A percentile compares a stretch with the other conserved stretches of the same genome.
These are phyloP conservation scores for Penicillium sp. DNA, from an alignment of 2,329 filamentous ascomycete species.

Conservation along the genomic window DNA sequence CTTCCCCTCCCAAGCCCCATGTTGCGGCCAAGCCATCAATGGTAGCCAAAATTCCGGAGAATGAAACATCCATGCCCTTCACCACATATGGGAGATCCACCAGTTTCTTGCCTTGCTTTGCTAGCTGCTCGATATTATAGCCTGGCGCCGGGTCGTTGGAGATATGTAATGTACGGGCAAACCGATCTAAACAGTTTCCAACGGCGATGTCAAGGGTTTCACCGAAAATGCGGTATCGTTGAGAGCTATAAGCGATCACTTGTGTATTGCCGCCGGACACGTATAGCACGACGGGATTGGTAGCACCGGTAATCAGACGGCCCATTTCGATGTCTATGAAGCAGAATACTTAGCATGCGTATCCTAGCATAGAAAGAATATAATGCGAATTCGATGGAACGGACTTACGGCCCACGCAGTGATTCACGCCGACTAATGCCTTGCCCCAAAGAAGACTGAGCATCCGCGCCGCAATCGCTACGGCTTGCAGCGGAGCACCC, in stretches of 20 bases:
- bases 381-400: neutral
- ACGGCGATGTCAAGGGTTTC: slow-evolving; percentile 97
- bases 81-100: slow-evolving; percentile 93
- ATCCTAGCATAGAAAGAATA: neutral
- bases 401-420: slow-evolving; percentile 82
- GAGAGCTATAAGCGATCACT: slow-evolving; percentile 94
- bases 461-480: slow-evolving; percentile 83
- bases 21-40: slow-evolving; percentile 76
- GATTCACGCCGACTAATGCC: slow-evolving; percentile 92
- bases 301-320: slow-evolving; percentile 83
- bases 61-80: slow-evolving; percentile 98
- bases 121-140: slow-evolving; percentile 97
- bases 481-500: slow-evolving; percentile 87
- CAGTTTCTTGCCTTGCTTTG: slow-evolving; percentile 71
- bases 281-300: slow-evolving; percentile 93
- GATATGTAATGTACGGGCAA: slow-evolving; percentile 87
- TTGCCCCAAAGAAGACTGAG: slow-evolving; percentile 83
- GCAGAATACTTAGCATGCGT: slow-evolving; percentile 5
- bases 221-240: slow-evolving; percentile 95
- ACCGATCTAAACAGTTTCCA: slow-evolving; percentile 94
- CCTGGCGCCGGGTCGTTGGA: slow-evolving; percentile 95
- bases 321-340: slow-evolving; percentile 90
- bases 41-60: slow-evolving; percentile 85
- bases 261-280: slow-evolving; percentile 96
- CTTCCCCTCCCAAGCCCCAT: slow-evolving; percentile 41